phyloP scores from a whole-genome alignment of 176 grass and related monocot genomes.

The Avena sativa region DNA sequence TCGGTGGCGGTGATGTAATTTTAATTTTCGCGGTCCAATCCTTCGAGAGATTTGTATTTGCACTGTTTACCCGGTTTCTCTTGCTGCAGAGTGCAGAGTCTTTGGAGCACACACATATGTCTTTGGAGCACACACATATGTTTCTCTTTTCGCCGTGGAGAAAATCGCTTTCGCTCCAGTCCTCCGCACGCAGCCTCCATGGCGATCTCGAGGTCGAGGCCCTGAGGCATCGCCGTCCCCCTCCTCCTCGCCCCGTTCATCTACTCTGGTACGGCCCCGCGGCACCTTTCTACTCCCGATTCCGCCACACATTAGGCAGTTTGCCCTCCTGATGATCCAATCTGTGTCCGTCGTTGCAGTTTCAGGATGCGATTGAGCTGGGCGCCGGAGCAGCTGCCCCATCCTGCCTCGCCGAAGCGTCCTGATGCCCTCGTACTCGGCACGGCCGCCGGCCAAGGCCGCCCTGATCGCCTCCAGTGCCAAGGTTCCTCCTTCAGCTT shows the following conservation, averaged over 20 bases:
- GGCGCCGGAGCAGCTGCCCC: constrained; percentile 41
- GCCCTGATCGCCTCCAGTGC: constrained; percentile 73
- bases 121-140: not conserved
- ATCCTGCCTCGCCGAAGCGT: constrained; percentile 5
- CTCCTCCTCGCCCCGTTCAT: constrained; percentile 57
- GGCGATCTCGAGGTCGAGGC: constrained; percentile 45
- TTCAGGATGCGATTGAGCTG: constrained; percentile 53
- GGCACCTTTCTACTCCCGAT: constrained; percentile 13
- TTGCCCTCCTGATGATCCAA: constrained; percentile 30
- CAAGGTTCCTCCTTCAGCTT: constrained; percentile 44
- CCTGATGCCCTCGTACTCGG: constrained; percentile 61
- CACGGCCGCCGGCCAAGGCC: constrained; percentile 64
- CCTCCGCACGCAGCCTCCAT: constrained; percentile 37
- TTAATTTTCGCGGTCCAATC: not conserved
- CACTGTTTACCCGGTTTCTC: not conserved
- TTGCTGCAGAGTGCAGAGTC: not conserved
- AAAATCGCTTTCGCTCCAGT: not conserved
- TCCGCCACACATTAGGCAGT: constrained; percentile 7
- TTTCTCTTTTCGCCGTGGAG: constrained; percentile 6
- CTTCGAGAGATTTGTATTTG: not conserved
- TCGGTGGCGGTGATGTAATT: not conserved
- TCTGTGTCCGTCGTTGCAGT: constrained; percentile 47
- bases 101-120: not conserved
- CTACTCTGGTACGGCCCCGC: constrained; percentile 56
- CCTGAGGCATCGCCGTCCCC: not conserved